Conservation (phyloP, 345 rosid genomes). For the Linum trigynum region DNA sequence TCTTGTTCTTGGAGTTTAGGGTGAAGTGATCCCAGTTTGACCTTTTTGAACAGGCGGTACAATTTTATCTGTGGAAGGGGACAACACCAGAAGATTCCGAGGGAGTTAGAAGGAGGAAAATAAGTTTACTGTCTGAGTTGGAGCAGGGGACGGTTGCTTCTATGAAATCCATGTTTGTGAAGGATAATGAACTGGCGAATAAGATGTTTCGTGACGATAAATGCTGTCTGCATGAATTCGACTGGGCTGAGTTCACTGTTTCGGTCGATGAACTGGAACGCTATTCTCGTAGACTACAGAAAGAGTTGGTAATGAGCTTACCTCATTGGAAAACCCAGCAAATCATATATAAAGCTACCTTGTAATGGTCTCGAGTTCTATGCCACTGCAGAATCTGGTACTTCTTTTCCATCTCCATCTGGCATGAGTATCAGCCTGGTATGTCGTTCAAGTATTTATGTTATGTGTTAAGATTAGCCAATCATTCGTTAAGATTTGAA, state of each 20-base stretch:
- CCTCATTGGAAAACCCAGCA: conserved; percentile 52
- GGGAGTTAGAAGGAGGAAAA: conserved; percentile 14
- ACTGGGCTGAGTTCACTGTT: conserved; percentile 32
- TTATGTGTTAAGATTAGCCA: too few relatives aligned
- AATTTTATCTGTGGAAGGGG: conserved; percentile 54
- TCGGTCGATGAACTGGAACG: conserved; percentile 41
- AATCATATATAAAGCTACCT: conserved; percentile 20
- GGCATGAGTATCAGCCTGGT: too few relatives aligned
- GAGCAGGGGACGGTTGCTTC: conserved; percentile 30
- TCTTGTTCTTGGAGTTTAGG: not conserved
- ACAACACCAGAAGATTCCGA: conserved; percentile 16
- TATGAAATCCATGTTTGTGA: conserved; percentile 28
- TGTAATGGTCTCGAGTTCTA: not conserved
- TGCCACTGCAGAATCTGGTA: too few relatives aligned
- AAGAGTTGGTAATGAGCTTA: conserved; percentile 40
- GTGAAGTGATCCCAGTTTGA: not conserved
- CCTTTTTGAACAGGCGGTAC: conserved; percentile 38
- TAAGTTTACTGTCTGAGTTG: conserved; percentile 26
- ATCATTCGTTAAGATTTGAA: not conserved
- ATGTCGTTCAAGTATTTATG: too few relatives aligned
- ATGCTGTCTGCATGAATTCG: conserved; percentile 14
- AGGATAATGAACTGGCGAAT: conserved; percentile 32
- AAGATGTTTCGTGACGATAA: conserved; percentile 8
- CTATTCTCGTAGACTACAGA: conserved; percentile 32
- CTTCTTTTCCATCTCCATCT: not conserved